These are phyloP conservation scores for Populus tomentosa DNA, from an alignment of 441 rosid genomes.

Conservation along the genomic window DNA sequence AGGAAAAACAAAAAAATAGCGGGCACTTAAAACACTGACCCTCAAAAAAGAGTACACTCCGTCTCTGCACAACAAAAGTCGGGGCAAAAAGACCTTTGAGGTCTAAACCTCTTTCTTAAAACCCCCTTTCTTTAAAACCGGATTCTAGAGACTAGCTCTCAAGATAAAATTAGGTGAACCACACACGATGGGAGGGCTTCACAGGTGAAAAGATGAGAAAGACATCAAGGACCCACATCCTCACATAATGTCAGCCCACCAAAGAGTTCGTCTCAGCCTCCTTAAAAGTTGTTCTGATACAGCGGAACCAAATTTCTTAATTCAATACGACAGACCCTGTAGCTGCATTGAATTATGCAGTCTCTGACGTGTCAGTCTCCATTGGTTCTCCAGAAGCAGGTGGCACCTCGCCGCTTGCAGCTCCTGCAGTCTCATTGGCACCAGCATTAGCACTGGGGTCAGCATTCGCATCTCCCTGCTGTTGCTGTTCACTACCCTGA, in stretches of 20 bases:
- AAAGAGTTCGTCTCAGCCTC: slow-evolving; percentile 11
- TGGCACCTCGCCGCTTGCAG: slow-evolving; percentile 33
- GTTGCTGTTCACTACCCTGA: slow-evolving; percentile 41
- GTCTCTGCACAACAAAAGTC: slow-evolving; percentile 6
- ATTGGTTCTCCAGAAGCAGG: slow-evolving; percentile 53
- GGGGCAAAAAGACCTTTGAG: background rate
- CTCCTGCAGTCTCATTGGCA: slow-evolving; percentile 19
- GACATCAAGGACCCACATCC: background rate
- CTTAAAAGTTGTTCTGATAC: slow-evolving; percentile 22
- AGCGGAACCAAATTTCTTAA: slow-evolving; percentile 13
- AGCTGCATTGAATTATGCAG: slow-evolving; percentile 23
- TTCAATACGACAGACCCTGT: background rate
- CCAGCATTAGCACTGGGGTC: slow-evolving; percentile 3
- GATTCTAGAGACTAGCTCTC: slow-evolving; percentile 26
- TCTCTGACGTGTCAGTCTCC: slow-evolving; percentile 62
- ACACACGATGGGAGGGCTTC: slow-evolving; percentile 5
- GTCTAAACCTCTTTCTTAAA: slow-evolving; percentile 11
- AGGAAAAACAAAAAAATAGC: background rate
- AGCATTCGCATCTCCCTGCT: slow-evolving; percentile 30
- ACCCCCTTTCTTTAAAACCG: slow-evolving; percentile 14
- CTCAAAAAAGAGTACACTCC: slow-evolving; percentile 1
- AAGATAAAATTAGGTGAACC: slow-evolving; percentile 19
- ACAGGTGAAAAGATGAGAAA: slow-evolving; percentile 8
- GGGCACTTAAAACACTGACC: background rate
- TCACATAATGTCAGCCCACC: slow-evolving; percentile 9